Percentiles rank a stretch among this genome's conserved stretches.
Evolutionary conservation across 1,284 basidiomycete genomes (phyloP).

Genomic region (Boletus holoroseus): DNA sequence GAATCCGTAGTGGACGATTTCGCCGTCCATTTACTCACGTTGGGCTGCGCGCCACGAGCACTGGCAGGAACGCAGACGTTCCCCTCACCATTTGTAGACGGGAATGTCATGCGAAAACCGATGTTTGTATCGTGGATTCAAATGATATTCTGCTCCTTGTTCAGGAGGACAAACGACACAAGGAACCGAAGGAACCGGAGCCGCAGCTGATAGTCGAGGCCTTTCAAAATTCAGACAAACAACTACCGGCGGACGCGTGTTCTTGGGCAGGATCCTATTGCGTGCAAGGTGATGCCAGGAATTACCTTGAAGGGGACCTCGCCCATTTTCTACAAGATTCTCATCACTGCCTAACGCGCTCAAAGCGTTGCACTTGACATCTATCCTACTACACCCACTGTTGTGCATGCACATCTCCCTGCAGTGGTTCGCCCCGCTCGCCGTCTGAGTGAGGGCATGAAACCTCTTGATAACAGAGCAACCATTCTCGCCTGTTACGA

Average conservation of each 20-base stretch:
- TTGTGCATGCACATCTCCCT: not conserved
- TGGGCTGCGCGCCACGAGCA: not conserved
- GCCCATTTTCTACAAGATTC: not conserved
- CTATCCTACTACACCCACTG: not conserved
- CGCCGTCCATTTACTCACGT: not conserved
- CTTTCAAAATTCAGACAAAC: not conserved
- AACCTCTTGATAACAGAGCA: not conserved
- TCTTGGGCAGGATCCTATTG: not conserved
- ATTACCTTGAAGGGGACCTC: not conserved
- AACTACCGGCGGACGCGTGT: not conserved
- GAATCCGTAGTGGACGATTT: not conserved
- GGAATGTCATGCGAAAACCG: not conserved
- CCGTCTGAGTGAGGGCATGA: not conserved
- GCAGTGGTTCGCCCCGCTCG: not conserved
- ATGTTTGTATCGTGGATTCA: not conserved
- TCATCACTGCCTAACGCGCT: not conserved
- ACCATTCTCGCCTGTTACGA: not conserved
- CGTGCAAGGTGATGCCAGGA: not conserved
- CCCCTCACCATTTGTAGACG: not conserved
- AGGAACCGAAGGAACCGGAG: not conserved
- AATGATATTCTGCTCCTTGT: not conserved
- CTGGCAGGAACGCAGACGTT: too few relatives aligned
- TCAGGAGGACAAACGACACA: not conserved
- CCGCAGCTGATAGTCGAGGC: not conserved
- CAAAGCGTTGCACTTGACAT: not conserved